Conservation (phyloP, 495 filamentous ascomycete genomes). For the Entonaema liquescens region DNA sequence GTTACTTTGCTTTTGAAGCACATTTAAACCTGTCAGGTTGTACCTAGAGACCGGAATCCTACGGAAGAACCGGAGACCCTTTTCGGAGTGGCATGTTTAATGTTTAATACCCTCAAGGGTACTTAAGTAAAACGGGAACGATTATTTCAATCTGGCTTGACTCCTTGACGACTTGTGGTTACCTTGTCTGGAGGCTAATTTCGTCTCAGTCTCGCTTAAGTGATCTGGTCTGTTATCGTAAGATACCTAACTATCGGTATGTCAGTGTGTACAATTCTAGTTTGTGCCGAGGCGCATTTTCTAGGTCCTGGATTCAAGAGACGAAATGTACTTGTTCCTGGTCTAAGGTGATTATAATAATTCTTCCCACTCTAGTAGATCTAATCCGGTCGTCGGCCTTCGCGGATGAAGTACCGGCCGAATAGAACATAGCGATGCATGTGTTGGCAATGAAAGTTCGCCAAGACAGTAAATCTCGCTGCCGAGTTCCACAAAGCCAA, state of each 20-base stretch:
- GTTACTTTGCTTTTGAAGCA: not conserved
- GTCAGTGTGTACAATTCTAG: not conserved
- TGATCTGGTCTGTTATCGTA: not conserved
- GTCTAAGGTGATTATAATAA: not conserved
- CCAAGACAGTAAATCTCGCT: constrained; percentile 34
- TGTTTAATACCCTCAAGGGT: not conserved
- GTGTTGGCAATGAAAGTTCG: constrained; percentile 31
- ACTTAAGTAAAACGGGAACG: not conserved
- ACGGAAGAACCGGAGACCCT: not conserved
- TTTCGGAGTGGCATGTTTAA: not conserved
- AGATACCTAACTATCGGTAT: not conserved
- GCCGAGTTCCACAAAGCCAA: constrained; percentile 21
- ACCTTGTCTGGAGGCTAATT: not conserved
- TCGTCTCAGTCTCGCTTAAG: not conserved
- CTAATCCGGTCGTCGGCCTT: not conserved
- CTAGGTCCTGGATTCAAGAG: not conserved
- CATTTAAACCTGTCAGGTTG: not conserved
- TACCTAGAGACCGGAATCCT: not conserved
- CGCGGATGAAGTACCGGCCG: not conserved
- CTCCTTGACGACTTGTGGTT: not conserved
- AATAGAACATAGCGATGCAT: not conserved
- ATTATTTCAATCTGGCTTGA: not conserved
- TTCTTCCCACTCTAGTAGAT: not conserved
- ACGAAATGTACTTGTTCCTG: not conserved
- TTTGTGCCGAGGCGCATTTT: not conserved